phyloP scores from a whole-genome alignment of 1,284 basidiomycete species.

The Coriolopsis trogii region DNA sequence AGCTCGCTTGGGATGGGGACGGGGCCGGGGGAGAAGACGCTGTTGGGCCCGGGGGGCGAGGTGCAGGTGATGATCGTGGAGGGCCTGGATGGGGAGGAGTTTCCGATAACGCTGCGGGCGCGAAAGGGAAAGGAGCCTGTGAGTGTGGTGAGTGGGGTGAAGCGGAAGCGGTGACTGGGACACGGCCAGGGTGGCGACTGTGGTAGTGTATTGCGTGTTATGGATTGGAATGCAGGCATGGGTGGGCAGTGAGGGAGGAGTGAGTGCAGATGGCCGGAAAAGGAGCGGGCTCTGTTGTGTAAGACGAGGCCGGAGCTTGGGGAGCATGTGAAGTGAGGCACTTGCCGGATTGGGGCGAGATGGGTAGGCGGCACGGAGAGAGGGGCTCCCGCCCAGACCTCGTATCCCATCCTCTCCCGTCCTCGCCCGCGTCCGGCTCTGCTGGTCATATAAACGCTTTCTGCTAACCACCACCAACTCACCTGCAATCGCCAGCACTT shows the following conservation, averaged over 20 bases:
- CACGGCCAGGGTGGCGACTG: too few relatives aligned
- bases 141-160: slow-evolving; percentile 47
- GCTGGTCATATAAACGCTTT: slow-evolving; percentile 18
- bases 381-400: slow-evolving; percentile 23
- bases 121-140: slow-evolving; percentile 57
- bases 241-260: too few relatives aligned
- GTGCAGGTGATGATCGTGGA: slow-evolving; percentile 24
- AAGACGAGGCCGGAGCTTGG: slow-evolving; percentile 11
- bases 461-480: slow-evolving; percentile 18
- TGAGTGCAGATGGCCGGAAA: slow-evolving; percentile 4
- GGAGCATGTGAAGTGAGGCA: slow-evolving; percentile 25
- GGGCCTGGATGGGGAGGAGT: slow-evolving; percentile 44
- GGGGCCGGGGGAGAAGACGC: slow-evolving; percentile 6
- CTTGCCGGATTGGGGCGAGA: slow-evolving; percentile 17
- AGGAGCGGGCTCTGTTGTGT: not conserved
- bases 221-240: too few relatives aligned
- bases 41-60: slow-evolving; percentile 13
- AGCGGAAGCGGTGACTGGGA: slow-evolving; percentile 55
- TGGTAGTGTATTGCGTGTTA: too few relatives aligned
- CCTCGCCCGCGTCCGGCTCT: slow-evolving; percentile 17
- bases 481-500: slow-evolving; percentile 6
- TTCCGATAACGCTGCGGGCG: slow-evolving; percentile 65
- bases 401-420: slow-evolving; percentile 18
- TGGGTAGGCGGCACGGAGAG: slow-evolving; percentile 14
- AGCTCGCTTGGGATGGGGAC: not conserved